Percentiles rank a stretch among this genome's conserved stretches.
These are phyloP conservation scores for Earliella scabrosa DNA, from an alignment of 1,284 basidiomycete genomes.

Conservation along the genomic window DNA sequence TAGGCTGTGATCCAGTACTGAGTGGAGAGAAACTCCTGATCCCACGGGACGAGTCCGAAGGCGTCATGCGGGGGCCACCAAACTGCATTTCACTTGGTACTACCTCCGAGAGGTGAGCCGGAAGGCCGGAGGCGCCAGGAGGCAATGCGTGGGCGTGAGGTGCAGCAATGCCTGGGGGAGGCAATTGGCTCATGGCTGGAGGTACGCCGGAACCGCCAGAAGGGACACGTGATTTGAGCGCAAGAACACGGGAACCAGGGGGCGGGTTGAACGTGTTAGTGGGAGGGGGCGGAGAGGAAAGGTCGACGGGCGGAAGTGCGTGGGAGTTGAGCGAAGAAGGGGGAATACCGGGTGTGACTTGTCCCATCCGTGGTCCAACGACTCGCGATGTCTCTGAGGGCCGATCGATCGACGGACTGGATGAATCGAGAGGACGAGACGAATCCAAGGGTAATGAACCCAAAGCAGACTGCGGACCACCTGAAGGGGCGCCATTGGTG, in stretches of 20 bases:
- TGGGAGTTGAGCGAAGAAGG: constrained; percentile 24
- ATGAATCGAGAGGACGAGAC: constrained; percentile 10
- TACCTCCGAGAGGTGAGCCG: constrained; percentile 18
- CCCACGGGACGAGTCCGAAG: constrained; percentile 33
- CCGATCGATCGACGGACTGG: constrained; percentile 27
- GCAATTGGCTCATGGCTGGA: constrained; percentile 8
- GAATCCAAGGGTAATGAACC: constrained; percentile 7
- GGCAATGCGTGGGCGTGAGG: constrained; percentile 13
- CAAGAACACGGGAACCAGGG: constrained; percentile 71
- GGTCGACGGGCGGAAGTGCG: constrained; percentile 24
- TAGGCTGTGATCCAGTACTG: constrained; percentile 46
- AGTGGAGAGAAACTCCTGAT: constrained; percentile 60
- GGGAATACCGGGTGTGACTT: constrained; percentile 37
- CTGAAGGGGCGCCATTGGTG: background rate
- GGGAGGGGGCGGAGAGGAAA: constrained; percentile 26
- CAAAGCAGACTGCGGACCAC: background rate
- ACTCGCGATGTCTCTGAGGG: constrained; percentile 33
- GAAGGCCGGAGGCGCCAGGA: constrained; percentile 15
- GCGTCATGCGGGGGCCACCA: constrained; percentile 20
- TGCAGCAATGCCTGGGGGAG: constrained; percentile 22
- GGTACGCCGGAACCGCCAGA: constrained; percentile 20
- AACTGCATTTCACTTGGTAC: constrained; percentile 30
- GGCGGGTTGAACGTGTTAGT: constrained; percentile 61
- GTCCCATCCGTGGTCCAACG: constrained; percentile 37
- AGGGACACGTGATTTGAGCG: constrained; percentile 58